A percentile compares a stretch with the other conserved stretches of the same genome.
Conservation (phyloP, 768 basidiomycete species). For the Hygrophoropsis aurantiaca region DNA sequence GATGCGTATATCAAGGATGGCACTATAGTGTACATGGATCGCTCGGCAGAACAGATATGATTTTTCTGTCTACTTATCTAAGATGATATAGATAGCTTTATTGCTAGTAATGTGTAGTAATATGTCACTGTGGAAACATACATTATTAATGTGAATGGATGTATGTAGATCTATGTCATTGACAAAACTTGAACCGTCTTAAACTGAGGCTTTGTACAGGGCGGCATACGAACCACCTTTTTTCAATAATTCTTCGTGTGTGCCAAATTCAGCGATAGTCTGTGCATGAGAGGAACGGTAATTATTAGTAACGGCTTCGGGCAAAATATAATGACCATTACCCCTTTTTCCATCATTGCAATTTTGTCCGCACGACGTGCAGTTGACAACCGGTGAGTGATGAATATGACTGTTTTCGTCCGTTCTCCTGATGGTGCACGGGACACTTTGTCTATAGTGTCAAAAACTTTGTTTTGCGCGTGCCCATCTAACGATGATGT, state of each 20-base stretch:
- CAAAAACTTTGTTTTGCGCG: conserved; percentile 78
- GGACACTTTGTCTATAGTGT: conserved; percentile 69
- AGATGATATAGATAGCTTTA: conserved; percentile 15
- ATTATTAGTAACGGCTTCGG: conserved; percentile 13
- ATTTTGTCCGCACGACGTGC: conserved; percentile 84
- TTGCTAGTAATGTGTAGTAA: conserved; percentile 11
- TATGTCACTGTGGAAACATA: not conserved
- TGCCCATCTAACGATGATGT: conserved; percentile 79
- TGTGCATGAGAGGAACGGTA: conserved; percentile 28
- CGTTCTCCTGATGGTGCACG: conserved; percentile 53
- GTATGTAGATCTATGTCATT: conserved; percentile 9
- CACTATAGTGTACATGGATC: conserved; percentile 67
- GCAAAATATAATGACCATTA: conserved; percentile 23
- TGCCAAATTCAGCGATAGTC: conserved; percentile 77
- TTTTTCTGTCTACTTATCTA: conserved; percentile 25
- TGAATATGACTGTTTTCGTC: conserved; percentile 75
- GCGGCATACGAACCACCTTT: conserved; percentile 65
- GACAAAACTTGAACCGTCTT: conserved; percentile 14
- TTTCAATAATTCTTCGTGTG: conserved; percentile 63
- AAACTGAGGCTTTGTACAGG: conserved; percentile 69
- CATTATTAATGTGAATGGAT: no score
- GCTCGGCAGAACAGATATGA: conserved; percentile 43
- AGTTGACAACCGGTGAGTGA: conserved; percentile 80
- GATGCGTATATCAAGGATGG: conserved; percentile 71
- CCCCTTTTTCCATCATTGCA: conserved; percentile 82